Evolutionary conservation across 23 red algal species (phyloP).

Genomic region (Gracilaria domingensis): DNA sequence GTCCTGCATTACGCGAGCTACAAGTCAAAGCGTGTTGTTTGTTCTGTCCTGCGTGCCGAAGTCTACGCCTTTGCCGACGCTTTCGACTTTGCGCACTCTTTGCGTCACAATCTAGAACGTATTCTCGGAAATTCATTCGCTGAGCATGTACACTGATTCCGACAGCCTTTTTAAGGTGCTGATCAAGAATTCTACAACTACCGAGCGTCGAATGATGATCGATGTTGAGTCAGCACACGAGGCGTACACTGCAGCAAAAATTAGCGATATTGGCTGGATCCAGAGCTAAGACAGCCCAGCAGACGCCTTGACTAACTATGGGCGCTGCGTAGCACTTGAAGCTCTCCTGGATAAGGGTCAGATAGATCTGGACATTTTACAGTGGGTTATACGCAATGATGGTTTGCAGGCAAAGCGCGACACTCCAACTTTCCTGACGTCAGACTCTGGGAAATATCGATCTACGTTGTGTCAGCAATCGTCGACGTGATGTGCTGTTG

Average conservation of each 20-base stretch:
- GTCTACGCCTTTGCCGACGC: constrained; percentile 46
- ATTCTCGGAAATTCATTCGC: neutral
- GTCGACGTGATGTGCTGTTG: no score
- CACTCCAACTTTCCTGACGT: no score
- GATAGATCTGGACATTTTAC: neutral
- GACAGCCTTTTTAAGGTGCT: constrained; percentile 45
- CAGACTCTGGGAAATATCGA: no score
- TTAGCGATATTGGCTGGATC: constrained; percentile 21
- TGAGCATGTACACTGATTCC: constrained; percentile 43
- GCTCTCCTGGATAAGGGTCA: neutral
- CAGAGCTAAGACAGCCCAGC: constrained; percentile 19
- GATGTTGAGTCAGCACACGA: constrained; percentile 31
- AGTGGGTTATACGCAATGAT: constrained; percentile 26
- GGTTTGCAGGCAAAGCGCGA: neutral
- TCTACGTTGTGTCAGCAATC: no score
- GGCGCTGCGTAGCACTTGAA: constrained; percentile 11
- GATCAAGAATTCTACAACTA: constrained; percentile 7
- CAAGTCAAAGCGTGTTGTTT: constrained; percentile 28
- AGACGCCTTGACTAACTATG: neutral
- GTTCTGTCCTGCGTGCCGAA: constrained; percentile 21
- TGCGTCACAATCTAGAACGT: constrained; percentile 21
- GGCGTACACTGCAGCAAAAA: constrained; percentile 13
- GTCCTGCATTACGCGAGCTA: constrained; percentile 4
- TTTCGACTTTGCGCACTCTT: neutral
- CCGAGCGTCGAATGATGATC: constrained; percentile 43